Base-by-base conservation (phyloP, 441 rosid genomes). In the Populus hybrid region DNA sequence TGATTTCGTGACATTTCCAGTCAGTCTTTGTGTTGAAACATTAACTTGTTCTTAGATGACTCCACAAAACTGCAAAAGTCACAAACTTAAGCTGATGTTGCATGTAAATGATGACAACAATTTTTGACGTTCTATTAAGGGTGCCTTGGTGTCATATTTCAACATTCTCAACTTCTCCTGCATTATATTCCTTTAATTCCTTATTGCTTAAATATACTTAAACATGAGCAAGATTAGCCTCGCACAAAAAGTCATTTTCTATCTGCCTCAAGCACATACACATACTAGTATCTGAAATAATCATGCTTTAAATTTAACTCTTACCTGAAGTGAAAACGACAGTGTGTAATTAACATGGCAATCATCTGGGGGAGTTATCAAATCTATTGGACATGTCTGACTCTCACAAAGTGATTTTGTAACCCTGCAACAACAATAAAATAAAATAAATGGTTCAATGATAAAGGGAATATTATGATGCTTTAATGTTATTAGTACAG, bases 361-460 rank as follows among this genome's bases (percentile, higher is more conserved):
- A 82, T 95, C 99, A 86, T 95, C 99, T 59, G 98, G 99, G 70
- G 98, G 99, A 83, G 91, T 92, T 76, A 92, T 90, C 87, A 95
- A 87, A 88, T 95, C 98, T 76, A 84, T 79, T 65, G 99, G 99
- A 82, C 99, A 95, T 84, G 92, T 82, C 78, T 86, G 90, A 79
- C 91, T 95, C 77, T 82, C 88, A 81, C 99, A 95, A 70, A 95
- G 90, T 70, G 97, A 75, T 63, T 87, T 79, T 30, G 97, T 94
- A 79, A 94, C 92, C 87, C 99, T 95, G 81, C 80, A 84, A 73
- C 72, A 77, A 78, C 9, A 54, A 54, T 54, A 16, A 54, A 16
- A 18, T 18, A 54, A 50, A 70, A 30, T 30, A 30, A 30, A 69
- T 20, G 54, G 67, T 30, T 30, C 32, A 32, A 68, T 46, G 32